Base-by-base conservation (phyloP, 306 rosid genomes). In the Dicorynia guianensis region DNA sequence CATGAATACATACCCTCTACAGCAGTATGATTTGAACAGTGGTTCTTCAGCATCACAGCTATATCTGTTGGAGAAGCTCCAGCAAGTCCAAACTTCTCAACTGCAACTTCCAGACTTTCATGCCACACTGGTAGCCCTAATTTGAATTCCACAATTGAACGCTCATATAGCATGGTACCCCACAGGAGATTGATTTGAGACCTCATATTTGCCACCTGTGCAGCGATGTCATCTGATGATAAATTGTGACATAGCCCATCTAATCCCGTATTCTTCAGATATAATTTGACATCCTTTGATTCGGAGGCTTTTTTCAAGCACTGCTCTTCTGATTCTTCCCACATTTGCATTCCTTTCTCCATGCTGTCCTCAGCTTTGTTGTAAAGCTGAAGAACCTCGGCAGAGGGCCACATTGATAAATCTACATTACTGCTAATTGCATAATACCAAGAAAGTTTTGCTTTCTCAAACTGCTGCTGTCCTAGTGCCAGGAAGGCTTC, bases 151-250 rank as follows among this genome's bases (percentile, higher is more conserved):
- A 85, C 75, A 9, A 83, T 85, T 2, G 92, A 88, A 34, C 92
- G 85, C 80, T 88, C 92, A 54, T 85, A 88, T 3, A 88, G 85
- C 90, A 88, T 81, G 57, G 89, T 83, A 12, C 92, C 90, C 92
- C 92, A 88, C 14, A 81, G 67, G 44, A 83, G 83, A 64, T 88
- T 85, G 55, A 88, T 88, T 58, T 83, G 88, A 70, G 86, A 88
- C 57, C 88, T 85, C 89, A 79, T 81, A 67, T 50, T 79, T 74
- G 76, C 78, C 44, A 81, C 85, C 77, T 76, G 86, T 57, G 78
- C 85, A 53, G 71, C 77, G 57, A 84, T 82, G 76, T 88, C 87
- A 58, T 78, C 65, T 35, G 54, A 65, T 36, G 89, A 82, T 36
- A 85, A 14, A 17, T 81, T 80, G 61, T 80, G 78, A 19, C 80